Percentiles rank a stretch among this genome's conserved stretches.
Evolutionary conservation across 352 stramenopile genomes (phyloP).

Genomic region (Globisporangium abappressorium): DNA sequence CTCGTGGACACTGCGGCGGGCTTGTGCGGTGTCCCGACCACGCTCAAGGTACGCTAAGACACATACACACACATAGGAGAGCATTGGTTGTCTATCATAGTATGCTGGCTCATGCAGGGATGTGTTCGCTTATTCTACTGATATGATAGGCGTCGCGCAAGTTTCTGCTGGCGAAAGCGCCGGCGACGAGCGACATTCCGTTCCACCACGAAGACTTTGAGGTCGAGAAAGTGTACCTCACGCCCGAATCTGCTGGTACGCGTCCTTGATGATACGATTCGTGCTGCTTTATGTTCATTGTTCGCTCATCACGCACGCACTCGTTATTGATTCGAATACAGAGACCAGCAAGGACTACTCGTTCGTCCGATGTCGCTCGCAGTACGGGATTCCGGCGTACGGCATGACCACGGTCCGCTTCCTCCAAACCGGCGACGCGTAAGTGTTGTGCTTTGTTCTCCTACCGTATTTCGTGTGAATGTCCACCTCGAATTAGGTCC

Average conservation of each 20-base stretch:
- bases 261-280: neutral
- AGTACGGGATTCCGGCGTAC: slow-evolving; percentile 81
- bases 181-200: slow-evolving; percentile 44
- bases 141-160: slow-evolving; percentile 55
- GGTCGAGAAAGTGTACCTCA: slow-evolving; percentile 85
- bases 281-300: neutral
- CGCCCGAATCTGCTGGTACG: slow-evolving; percentile 55
- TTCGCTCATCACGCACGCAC: neutral
- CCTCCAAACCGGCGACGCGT: slow-evolving; percentile 72
- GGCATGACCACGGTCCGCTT: slow-evolving; percentile 86
- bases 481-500: neutral
- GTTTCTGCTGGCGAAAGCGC: slow-evolving; percentile 54
- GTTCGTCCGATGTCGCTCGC: slow-evolving; percentile 81
- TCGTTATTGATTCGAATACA: slow-evolving; percentile 12
- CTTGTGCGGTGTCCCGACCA: slow-evolving; percentile 74
- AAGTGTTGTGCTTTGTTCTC: slow-evolving; percentile 21
- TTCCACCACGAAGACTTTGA: slow-evolving; percentile 86
- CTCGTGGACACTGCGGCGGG: slow-evolving; percentile 73
- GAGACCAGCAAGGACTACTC: slow-evolving; percentile 83
- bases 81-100: neutral
- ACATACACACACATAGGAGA: no score
- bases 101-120: no score
- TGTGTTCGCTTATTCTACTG: neutral
- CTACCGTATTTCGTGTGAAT: neutral
- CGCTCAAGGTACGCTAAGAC: slow-evolving; percentile 37